Evolutionary conservation across 805 yeast species (phyloP), one percentile per base, ranked within the genome.

Genomic region (Yarrowia alimentaria): DNA sequence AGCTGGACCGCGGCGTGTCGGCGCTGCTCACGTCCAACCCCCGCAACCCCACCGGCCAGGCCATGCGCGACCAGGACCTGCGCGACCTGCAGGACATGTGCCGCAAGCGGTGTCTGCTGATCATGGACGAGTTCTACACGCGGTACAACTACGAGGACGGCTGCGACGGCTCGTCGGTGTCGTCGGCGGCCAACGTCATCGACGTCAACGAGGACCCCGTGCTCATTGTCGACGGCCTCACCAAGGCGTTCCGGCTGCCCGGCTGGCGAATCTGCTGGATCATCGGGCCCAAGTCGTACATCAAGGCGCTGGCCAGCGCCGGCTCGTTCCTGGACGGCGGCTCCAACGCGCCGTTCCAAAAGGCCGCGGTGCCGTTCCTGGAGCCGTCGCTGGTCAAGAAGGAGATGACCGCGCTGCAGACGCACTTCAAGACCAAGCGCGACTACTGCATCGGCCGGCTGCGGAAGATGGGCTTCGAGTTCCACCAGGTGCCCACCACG

Each of bases 181-280:
- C 76, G 5, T 73, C 80, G 4, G 79, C 81, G 2, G 71, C 71
- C 54, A 72, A 65, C 55, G 73, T 78, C 22, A 68, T 74, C 21
- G 81, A 78, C 56, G 83, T 78, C 16, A 72, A 78, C 58, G 65
- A 64, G 49, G 83, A 78, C 58, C 83, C 82, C 0, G 83, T 78
- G 6, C 68, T 78, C 56, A 76, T 78, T 53, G 68, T 78, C 55
- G 80, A 78, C 61, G 83, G 83, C 0, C 67, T 78, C 34, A 78
- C 83, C 43, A 78, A 78, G 62, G 77, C 79, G 3, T 78, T 78
- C 66, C 68, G 83, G 54, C 68, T 78, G 40, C 83, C 83, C 4
- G 83, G 83, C 1, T 78, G 82, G 82, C 69, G 83, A 63, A 74
- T 75, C 10, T 78, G 82, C 57, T 78, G 83, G 83, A 69, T 78